Percentiles rank a stretch among this genome's conserved stretches.
These are phyloP conservation scores for Suillus subluteus DNA, from an alignment of 768 basidiomycete species.

Conservation along the genomic window DNA sequence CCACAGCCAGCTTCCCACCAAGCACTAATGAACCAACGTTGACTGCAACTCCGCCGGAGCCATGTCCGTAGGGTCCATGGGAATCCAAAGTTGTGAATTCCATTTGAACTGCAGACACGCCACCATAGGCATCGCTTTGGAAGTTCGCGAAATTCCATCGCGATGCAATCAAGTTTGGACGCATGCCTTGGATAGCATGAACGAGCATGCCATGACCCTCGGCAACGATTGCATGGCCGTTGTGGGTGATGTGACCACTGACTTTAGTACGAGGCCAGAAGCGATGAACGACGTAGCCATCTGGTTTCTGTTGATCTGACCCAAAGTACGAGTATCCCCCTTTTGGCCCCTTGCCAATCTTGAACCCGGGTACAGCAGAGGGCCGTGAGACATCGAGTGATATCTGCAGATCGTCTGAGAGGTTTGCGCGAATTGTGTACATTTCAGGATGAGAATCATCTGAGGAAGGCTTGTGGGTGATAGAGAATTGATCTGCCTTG, in stretches of 20 bases:
- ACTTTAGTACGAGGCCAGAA: conserved; percentile 81
- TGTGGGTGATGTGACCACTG: conserved; percentile 67
- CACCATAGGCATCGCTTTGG: conserved; percentile 71
- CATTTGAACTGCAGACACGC: conserved; percentile 91
- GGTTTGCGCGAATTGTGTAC: conserved; percentile 80
- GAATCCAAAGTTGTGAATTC: conserved; percentile 86
- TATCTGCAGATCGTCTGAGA: conserved; percentile 79
- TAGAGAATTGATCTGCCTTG: conserved; percentile 84
- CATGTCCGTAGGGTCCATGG: conserved; percentile 78
- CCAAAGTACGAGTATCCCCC: conserved; percentile 94
- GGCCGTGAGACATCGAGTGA: conserved; percentile 75
- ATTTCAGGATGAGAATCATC: conserved; percentile 68
- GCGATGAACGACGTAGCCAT: conserved; percentile 87
- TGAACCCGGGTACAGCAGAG: conserved; percentile 79
- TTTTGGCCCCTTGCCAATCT: conserved; percentile 84
- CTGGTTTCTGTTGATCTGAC: conserved; percentile 62
- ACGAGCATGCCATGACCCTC: conserved; percentile 84
- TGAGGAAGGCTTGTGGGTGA: conserved; percentile 62
- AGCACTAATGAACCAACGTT: conserved; percentile 88
- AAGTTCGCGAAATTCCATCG: conserved; percentile 97
- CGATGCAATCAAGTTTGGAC: conserved; percentile 89
- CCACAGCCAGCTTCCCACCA: conserved; percentile 71
- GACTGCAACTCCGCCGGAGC: conserved; percentile 81
- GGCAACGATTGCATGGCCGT: conserved; percentile 60
- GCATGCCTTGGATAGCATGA: conserved; percentile 98